phyloP scores from a whole-genome alignment of 2,329 filamentous ascomycete species.

The Westerdykella aurantiaca region DNA sequence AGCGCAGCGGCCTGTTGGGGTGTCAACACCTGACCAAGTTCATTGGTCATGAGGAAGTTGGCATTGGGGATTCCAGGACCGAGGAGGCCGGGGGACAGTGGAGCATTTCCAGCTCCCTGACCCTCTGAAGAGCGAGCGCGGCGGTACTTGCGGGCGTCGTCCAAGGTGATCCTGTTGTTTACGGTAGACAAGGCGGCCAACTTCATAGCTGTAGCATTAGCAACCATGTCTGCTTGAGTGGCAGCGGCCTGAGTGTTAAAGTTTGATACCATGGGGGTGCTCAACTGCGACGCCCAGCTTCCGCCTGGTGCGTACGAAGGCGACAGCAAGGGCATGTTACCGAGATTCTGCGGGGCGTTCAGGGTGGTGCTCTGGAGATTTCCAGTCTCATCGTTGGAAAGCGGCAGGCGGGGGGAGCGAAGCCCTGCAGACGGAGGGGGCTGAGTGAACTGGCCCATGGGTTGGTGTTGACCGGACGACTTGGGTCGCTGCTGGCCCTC shows the following conservation, averaged over 20 bases:
- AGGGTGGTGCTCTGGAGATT: conserved; percentile 82
- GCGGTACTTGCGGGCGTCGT: conserved; percentile 95
- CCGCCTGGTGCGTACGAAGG: conserved; percentile 70
- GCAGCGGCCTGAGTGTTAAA: conserved; percentile 58
- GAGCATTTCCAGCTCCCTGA: conserved; percentile 53
- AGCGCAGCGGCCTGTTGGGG: conserved; percentile 48
- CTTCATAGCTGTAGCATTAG: conserved; percentile 98
- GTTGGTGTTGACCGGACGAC: conserved; percentile 64
- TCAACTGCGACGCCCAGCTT: conserved; percentile 98
- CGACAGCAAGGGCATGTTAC: conserved; percentile 79
- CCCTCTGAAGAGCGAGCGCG: conserved; percentile 85
- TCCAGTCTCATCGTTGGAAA: conserved; percentile 55
- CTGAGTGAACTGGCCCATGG: conserved; percentile 89
- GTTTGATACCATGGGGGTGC: conserved; percentile 88
- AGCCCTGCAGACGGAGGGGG: conserved; percentile 69
- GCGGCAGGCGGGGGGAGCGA: conserved; percentile 69
- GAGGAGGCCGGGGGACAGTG: conserved; percentile 61
- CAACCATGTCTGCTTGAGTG: conserved; percentile 92
- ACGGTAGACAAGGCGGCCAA: conserved; percentile 93
- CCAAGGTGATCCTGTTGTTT: conserved; percentile 94
- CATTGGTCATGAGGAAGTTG: conserved; percentile 90
- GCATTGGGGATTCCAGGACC: conserved; percentile 57
- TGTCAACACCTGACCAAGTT: conserved; percentile 80
- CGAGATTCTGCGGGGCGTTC: conserved; percentile 60
- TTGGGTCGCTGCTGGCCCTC: conserved; percentile 63